Conservation (phyloP, 2,329 filamentous ascomycete species). For the Paraconiothyrium brasiliense region DNA sequence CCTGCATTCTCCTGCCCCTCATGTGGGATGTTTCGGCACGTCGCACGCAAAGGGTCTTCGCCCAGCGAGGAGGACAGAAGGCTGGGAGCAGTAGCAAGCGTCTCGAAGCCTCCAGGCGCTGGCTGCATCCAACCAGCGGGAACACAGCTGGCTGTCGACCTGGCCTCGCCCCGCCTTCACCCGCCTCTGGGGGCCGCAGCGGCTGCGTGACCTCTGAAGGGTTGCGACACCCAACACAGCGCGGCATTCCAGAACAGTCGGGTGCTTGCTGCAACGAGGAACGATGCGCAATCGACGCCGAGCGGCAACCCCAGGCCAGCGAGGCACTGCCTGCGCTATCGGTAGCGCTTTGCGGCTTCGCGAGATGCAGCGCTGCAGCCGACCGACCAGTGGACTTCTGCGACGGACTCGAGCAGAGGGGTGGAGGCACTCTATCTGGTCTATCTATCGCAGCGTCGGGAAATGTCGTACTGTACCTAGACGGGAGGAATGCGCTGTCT, state of each 20-base stretch:
- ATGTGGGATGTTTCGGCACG: conserved; percentile 16
- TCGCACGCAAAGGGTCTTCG: conserved; percentile 5
- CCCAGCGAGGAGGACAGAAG: neutral
- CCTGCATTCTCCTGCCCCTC: conserved; percentile 11
- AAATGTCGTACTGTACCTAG: too few relatives aligned
- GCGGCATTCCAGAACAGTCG: conserved; percentile 15
- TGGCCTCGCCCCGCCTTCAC: conserved; percentile 2
- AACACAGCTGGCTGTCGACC: neutral
- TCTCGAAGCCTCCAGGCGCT: conserved; percentile 16
- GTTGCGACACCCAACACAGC: neutral
- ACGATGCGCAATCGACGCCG: conserved; percentile 13
- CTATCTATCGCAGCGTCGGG: neutral
- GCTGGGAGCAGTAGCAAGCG: conserved; percentile 23
- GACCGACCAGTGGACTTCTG: conserved; percentile 2
- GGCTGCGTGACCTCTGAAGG: conserved; percentile 15
- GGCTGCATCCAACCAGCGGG: neutral
- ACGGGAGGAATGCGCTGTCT: conserved; percentile 8
- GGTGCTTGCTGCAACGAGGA: conserved; percentile 6
- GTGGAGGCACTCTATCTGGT: neutral
- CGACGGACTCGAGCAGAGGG: conserved; percentile 11
- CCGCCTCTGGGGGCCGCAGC: conserved; percentile 10
- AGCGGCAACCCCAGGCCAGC: neutral
- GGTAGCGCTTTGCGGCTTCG: conserved; percentile 1
- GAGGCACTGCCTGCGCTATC: conserved; percentile 8
- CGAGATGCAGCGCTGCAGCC: conserved; percentile 4